Percentiles rank a stretch among this genome's conserved stretches.
phyloP scores from a whole-genome alignment of 805 yeast genomes.

The Candida hungchunana region DNA sequence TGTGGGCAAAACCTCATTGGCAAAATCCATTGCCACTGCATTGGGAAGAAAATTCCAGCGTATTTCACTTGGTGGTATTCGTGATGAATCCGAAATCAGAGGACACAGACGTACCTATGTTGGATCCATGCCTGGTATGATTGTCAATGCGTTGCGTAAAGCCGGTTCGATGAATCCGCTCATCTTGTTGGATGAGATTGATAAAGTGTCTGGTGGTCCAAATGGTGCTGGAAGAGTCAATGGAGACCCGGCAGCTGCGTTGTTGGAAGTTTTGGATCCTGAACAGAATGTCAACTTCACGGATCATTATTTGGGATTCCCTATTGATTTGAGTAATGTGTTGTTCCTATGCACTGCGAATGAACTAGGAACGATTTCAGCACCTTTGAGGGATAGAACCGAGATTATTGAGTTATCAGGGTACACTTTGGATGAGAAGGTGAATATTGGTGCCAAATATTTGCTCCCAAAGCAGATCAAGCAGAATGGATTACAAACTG shows the following conservation, averaged over 20 bases:
- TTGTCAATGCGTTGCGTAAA: constrained; percentile 72
- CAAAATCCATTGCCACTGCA: constrained; percentile 73
- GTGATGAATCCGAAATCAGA: constrained; percentile 84
- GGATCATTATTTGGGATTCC: constrained; percentile 84
- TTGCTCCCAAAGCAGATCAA: constrained; percentile 71
- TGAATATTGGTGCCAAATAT: constrained; percentile 62
- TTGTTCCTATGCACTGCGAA: constrained; percentile 86
- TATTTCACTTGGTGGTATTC: constrained; percentile 80
- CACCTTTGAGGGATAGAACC: constrained; percentile 79
- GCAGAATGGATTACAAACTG: constrained; percentile 56
- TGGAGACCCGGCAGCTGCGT: constrained; percentile 90
- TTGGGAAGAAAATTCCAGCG: constrained; percentile 73
- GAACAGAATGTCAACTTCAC: constrained; percentile 75
- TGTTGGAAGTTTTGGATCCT: constrained; percentile 84
- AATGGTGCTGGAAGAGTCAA: constrained; percentile 41
- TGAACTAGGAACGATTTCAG: constrained; percentile 62
- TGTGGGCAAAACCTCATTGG: constrained; percentile 86
- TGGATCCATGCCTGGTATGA: constrained; percentile 87
- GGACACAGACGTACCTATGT: constrained; percentile 91
- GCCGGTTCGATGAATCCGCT: constrained; percentile 80
- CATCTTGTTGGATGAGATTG: constrained; percentile 79
- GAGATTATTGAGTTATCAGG: constrained; percentile 78
- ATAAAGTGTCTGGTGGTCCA: constrained; percentile 61
- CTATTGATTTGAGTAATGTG: constrained; percentile 77
- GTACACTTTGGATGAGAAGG: constrained; percentile 74